A percentile compares a stretch with the other conserved stretches of the same genome.
phyloP scores from a whole-genome alignment of 2,329 filamentous ascomycete species.

The Talaromyces piceae region DNA sequence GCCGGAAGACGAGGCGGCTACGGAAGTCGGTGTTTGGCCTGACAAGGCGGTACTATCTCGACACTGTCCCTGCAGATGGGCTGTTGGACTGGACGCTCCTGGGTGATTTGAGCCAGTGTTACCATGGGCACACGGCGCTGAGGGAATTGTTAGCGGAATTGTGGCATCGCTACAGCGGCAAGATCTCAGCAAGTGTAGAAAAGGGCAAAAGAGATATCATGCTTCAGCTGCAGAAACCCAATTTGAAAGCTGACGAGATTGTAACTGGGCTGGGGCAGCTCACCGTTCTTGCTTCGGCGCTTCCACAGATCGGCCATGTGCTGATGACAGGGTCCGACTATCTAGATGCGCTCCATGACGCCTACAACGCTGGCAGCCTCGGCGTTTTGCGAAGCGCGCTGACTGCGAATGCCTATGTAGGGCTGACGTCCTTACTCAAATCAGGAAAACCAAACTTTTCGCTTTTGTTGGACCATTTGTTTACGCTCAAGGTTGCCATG shows the following conservation, averaged over 20 bases:
- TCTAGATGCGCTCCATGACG: conserved; percentile 60
- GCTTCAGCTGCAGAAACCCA: conserved; percentile 18
- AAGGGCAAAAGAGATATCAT: conserved; percentile 28
- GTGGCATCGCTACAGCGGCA: conserved; percentile 32
- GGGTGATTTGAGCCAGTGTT: conserved; percentile 59
- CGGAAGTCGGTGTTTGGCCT: conserved; percentile 60
- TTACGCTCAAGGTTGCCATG: conserved; percentile 65
- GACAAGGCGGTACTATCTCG: conserved; percentile 49
- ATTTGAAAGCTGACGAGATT: conserved; percentile 3
- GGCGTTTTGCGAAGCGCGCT: conserved; percentile 58
- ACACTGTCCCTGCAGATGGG: conserved; percentile 31
- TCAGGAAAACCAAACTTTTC: conserved; percentile 62
- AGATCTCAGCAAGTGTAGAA: conserved; percentile 30
- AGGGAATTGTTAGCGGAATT: conserved; percentile 46
- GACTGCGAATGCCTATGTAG: conserved; percentile 67
- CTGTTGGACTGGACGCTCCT: conserved; percentile 62
- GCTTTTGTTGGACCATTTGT: conserved; percentile 73
- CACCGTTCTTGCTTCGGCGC: conserved; percentile 32
- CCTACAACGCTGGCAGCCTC: conserved; percentile 21
- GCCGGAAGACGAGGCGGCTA: conserved; percentile 35
- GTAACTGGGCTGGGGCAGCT: conserved; percentile 27
- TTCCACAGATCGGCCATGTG: conserved; percentile 45
- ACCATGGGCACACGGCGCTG: conserved; percentile 55
- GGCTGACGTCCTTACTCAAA: conserved; percentile 63
- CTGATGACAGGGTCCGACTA: conserved; percentile 84